Base-by-base conservation (phyloP, 106 monocot genomes). In the Triglochin maritima region DNA sequence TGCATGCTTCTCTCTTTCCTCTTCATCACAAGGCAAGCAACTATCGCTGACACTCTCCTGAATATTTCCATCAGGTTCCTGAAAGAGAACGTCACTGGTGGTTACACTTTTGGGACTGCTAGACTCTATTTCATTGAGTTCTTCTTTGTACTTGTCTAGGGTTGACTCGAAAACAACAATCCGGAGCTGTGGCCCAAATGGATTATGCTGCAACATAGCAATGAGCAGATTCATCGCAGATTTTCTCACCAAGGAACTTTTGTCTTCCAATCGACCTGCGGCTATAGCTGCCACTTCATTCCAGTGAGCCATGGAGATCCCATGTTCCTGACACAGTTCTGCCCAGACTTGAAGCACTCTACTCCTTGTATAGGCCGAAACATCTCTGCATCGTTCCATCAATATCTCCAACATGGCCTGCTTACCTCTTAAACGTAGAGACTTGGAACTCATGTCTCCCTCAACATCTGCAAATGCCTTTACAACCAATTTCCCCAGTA, bases 341-440 rank as follows among this genome's bases (percentile, higher is more conserved):
- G 83, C 78, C 98, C 98, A 98, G 57, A 98, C 88, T 63, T 92
- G 98, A 67, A 98, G 88, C 29, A 89, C 92, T 3, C 92, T 74
- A 44, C 98, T 98, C 69, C 98, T 81, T 9, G 98, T 98, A 64
- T 98, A 98, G 11, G 98, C 98, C 7, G 98, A 88, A 41, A 89
- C 84, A 82, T 98, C 98, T 77, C 88, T 76, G 64, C 81, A 88
- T 46, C 98, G 74, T 69, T 98, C 98, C 7, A 98, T 68, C 60
- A 98, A 58, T 60, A 98, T 84, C 49, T 89, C 86, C 46, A 98
- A 52, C 98, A 98, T 91, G 29, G 98, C 91, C 60, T 98, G 87
- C 78, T 98, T 98, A 41, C 88, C 75, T 44, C 81, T 64, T 49
- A 98, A 67, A 46, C 84, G 57, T 48, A 85, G 16, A 59, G 76